Conservation (phyloP, 345 rosid genomes). For the Linum usitatissimum region DNA sequence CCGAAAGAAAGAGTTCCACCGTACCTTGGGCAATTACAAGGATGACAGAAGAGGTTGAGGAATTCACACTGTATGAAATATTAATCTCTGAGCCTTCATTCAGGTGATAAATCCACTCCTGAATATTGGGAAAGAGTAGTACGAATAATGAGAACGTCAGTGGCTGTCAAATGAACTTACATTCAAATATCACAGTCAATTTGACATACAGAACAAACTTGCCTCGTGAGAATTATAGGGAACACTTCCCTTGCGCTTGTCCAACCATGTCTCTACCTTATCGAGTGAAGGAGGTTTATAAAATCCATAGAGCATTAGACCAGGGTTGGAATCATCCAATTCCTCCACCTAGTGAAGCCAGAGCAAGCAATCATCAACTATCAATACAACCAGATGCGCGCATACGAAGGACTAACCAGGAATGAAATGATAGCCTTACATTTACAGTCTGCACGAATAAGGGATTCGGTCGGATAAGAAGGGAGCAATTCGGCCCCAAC, state of each 20-base stretch:
- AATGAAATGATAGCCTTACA: conserved; percentile 29
- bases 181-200: background rate
- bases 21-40: conserved; percentile 87
- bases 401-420: background rate
- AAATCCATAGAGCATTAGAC: conserved; percentile 49
- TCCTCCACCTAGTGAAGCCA: conserved; percentile 50
- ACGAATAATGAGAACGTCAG: conserved; percentile 5
- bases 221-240: conserved; percentile 68
- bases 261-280: conserved; percentile 48
- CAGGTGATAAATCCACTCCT: conserved; percentile 73
- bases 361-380: conserved; percentile 4
- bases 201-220: conserved; percentile 16
- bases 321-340: conserved; percentile 37
- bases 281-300: conserved; percentile 61
- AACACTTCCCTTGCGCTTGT: conserved; percentile 33
- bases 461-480: conserved; percentile 60
- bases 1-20: background rate
- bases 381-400: background rate
- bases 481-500: conserved; percentile 64
- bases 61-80: conserved; percentile 52
- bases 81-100: conserved; percentile 69
- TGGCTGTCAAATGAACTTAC: background rate
- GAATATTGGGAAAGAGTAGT: conserved; percentile 11
- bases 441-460: conserved; percentile 64
- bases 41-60: conserved; percentile 45